These are phyloP conservation scores for Yarrowia keelungensis DNA, from an alignment of 805 yeast species.

Conservation along the genomic window DNA sequence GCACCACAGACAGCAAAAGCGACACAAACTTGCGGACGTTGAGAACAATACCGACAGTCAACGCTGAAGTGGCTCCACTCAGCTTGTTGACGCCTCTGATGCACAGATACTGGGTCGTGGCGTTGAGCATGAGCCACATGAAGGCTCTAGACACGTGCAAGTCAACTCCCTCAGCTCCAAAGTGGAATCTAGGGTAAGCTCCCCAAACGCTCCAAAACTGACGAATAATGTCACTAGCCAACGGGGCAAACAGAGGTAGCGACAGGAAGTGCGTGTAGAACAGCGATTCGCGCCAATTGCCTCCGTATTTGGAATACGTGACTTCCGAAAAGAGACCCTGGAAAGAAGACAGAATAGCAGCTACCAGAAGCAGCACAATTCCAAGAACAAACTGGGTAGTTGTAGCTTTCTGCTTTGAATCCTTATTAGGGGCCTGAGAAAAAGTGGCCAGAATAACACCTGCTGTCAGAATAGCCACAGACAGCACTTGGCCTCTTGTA, in stretches of 20 bases:
- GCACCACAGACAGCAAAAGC: conserved; percentile 59
- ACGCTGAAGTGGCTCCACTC: conserved; percentile 63
- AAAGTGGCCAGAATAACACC: conserved; percentile 61
- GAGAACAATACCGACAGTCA: conserved; percentile 67
- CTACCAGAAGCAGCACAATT: conserved; percentile 53
- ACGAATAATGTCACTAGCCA: conserved; percentile 48
- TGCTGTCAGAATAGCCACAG: conserved; percentile 59
- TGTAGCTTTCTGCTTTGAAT: conserved; percentile 40
- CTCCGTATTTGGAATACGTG: conserved; percentile 58
- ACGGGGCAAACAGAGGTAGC: conserved; percentile 59
- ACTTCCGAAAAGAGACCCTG: conserved; percentile 65
- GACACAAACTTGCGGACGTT: conserved; percentile 68
- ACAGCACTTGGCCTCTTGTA: conserved; percentile 55
- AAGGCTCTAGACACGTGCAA: conserved; percentile 45
- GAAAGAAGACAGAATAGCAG: conserved; percentile 62
- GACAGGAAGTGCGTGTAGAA: conserved; percentile 67
- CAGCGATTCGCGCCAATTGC: conserved; percentile 67
- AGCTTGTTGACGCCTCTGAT: conserved; percentile 71
- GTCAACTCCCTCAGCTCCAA: background rate
- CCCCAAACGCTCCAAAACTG: conserved; percentile 47
- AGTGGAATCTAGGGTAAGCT: background rate
- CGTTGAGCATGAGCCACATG: conserved; percentile 54
- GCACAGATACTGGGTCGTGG: conserved; percentile 65
- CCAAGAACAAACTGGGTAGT: conserved; percentile 50
- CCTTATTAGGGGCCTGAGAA: conserved; percentile 31